phyloP scores from a whole-genome alignment of 352 stramenopile genomes.

The Aphanomyces euteiches region DNA sequence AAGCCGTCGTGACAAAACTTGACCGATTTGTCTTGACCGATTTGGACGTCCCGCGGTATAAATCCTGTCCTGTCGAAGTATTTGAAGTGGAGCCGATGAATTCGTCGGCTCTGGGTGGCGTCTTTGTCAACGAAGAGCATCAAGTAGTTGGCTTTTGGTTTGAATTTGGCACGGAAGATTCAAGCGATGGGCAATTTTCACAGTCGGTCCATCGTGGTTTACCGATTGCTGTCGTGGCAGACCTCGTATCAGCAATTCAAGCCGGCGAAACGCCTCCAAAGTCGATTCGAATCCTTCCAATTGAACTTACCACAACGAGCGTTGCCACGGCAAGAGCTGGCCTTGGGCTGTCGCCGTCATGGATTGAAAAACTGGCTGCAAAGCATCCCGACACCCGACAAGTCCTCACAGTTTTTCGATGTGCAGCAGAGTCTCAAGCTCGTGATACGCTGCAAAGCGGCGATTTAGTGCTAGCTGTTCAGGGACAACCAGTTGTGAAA shows the following conservation, averaged over 20 bases:
- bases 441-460: slow-evolving; percentile 64
- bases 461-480: slow-evolving; percentile 81
- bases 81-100: slow-evolving; percentile 84
- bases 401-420: slow-evolving; percentile 79
- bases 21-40: slow-evolving; percentile 74
- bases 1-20: slow-evolving; percentile 77
- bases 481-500: slow-evolving; percentile 64
- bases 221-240: slow-evolving; percentile 55
- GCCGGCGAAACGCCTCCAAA: slow-evolving; percentile 39
- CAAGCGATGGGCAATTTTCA: slow-evolving; percentile 39
- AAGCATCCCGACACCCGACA: slow-evolving; percentile 78
- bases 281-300: slow-evolving; percentile 58
- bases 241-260: slow-evolving; percentile 57
- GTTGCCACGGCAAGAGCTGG: slow-evolving; percentile 79
- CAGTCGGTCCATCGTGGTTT: slow-evolving; percentile 78
- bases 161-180: slow-evolving; percentile 83
- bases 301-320: slow-evolving; percentile 74
- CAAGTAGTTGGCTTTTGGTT: slow-evolving; percentile 76
- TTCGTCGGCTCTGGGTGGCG: slow-evolving; percentile 72
- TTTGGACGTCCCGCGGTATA: slow-evolving; percentile 78
- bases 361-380: slow-evolving; percentile 75
- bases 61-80: slow-evolving; percentile 76
- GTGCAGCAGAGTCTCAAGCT: slow-evolving; percentile 60
- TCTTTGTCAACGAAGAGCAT: slow-evolving; percentile 70
- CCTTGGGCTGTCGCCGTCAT: slow-evolving; percentile 75